Conservation (phyloP, 768 basidiomycete species). For the Gloeostereum incarnatum region DNA sequence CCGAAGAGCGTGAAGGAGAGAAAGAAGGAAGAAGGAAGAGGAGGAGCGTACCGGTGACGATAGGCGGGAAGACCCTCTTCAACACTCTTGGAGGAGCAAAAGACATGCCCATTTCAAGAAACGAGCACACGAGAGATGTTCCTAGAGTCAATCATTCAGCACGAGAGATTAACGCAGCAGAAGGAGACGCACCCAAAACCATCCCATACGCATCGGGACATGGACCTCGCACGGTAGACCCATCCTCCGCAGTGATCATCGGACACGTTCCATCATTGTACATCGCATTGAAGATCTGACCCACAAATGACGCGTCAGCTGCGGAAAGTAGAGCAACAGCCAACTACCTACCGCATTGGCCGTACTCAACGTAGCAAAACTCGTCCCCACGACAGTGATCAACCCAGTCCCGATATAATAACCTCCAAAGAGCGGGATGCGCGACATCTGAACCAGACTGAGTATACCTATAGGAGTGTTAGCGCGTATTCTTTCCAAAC, state of each 20-base stretch:
- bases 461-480: slow-evolving; percentile 41
- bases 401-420: slow-evolving; percentile 78
- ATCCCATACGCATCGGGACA: slow-evolving; percentile 81
- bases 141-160: slow-evolving; percentile 24
- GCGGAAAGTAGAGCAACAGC: not conserved
- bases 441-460: slow-evolving; percentile 73
- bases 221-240: slow-evolving; percentile 43
- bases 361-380: slow-evolving; percentile 70
- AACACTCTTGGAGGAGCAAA: slow-evolving; percentile 61
- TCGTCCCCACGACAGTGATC: slow-evolving; percentile 74
- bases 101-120: slow-evolving; percentile 72
- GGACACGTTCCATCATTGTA: slow-evolving; percentile 77
- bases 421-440: slow-evolving; percentile 45
- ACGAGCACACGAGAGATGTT: slow-evolving; percentile 67
- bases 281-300: slow-evolving; percentile 64
- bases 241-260: slow-evolving; percentile 43
- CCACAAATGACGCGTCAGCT: not conserved
- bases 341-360: slow-evolving; percentile 46
- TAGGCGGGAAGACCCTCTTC: slow-evolving; percentile 66
- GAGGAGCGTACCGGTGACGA: slow-evolving; percentile 51
- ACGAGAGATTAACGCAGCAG: too few species aligned
- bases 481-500: not conserved
- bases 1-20: not conserved
- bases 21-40: not conserved
- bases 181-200: slow-evolving; percentile 43